phyloP scores from a whole-genome alignment of 306 rosid species.

The Glycine tomentella region DNA sequence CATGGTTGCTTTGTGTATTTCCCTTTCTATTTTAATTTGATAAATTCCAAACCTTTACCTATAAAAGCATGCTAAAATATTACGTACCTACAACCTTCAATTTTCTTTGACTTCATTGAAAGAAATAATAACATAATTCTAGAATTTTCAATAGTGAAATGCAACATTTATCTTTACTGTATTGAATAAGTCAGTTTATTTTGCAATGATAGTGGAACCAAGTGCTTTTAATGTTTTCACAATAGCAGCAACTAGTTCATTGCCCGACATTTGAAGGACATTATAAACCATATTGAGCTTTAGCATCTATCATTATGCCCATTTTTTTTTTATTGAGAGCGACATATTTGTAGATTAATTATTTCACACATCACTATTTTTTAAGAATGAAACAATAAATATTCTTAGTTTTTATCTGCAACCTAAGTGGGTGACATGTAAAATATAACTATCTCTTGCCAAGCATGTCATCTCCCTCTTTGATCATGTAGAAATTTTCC shows the following conservation, averaged over 20 bases:
- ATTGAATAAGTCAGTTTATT: not conserved
- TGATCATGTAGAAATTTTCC: not conserved
- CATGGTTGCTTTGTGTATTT: slow-evolving; percentile 30
- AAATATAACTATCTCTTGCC: slow-evolving; percentile 20
- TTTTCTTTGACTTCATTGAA: not conserved
- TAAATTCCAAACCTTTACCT: not conserved
- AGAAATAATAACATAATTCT: slow-evolving; percentile 19
- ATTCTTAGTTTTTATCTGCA: not conserved
- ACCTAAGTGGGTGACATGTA: not conserved
- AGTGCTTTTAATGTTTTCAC: slow-evolving; percentile 3
- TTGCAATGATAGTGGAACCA: not conserved
- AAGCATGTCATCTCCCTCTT: not conserved
- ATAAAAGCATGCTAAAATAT: not conserved
- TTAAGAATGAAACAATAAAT: not conserved
- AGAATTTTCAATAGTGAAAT: slow-evolving; percentile 7
- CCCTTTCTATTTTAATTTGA: slow-evolving; percentile 26
- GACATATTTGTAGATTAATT: not conserved
- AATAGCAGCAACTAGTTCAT: not conserved
- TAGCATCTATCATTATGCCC: not conserved
- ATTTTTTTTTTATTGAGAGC: slow-evolving; percentile 4
- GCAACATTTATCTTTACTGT: not conserved
- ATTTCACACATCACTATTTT: slow-evolving; percentile 14
- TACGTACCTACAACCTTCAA: slow-evolving; percentile 7
- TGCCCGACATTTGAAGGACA: not conserved
- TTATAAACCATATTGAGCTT: slow-evolving; percentile 27